A percentile compares a stretch with the other conserved stretches of the same genome.
Conservation (phyloP, 78 protist genomes). For the Dictyostelium purpureum region DNA sequence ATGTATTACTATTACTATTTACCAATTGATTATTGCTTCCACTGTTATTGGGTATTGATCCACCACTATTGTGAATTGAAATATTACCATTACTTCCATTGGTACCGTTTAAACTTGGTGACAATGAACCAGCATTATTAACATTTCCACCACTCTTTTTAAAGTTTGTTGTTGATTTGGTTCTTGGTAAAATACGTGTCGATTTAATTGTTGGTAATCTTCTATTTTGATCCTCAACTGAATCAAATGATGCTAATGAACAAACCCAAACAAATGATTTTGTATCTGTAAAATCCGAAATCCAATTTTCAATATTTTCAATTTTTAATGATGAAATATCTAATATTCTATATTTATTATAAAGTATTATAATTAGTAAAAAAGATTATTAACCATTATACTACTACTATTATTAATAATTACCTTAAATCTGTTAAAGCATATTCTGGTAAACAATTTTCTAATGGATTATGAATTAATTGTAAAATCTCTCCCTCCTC, state of each 20-base stretch:
- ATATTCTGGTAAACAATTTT: constrained; percentile 23
- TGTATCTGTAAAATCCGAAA: constrained; percentile 29
- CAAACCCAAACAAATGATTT: constrained; percentile 63
- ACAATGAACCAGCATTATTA: not conserved
- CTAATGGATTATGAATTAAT: constrained; percentile 10
- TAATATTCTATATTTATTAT: constrained; percentile 21
- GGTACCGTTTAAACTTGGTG: not conserved
- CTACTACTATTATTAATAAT: no score
- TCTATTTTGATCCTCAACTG: not conserved
- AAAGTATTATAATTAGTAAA: not conserved
- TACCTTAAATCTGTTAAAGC: constrained; percentile 4
- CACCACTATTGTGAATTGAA: not conserved
- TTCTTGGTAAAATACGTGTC: constrained; percentile 9
- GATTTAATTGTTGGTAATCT: not conserved
- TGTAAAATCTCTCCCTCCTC: constrained; percentile 43
- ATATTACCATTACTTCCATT: not conserved
- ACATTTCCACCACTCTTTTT: not conserved
- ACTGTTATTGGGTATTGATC: not conserved
- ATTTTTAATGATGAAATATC: constrained; percentile 38
- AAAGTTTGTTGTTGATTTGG: not conserved
- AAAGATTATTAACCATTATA: not conserved
- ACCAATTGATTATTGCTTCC: not conserved
- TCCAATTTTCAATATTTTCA: constrained; percentile 50
- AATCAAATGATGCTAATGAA: constrained; percentile 65
- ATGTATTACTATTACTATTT: not conserved